A percentile compares a stretch with the other conserved stretches of the same genome.
Conservation (phyloP, 306 rosid genomes). For the Astragalus membranaceus region DNA sequence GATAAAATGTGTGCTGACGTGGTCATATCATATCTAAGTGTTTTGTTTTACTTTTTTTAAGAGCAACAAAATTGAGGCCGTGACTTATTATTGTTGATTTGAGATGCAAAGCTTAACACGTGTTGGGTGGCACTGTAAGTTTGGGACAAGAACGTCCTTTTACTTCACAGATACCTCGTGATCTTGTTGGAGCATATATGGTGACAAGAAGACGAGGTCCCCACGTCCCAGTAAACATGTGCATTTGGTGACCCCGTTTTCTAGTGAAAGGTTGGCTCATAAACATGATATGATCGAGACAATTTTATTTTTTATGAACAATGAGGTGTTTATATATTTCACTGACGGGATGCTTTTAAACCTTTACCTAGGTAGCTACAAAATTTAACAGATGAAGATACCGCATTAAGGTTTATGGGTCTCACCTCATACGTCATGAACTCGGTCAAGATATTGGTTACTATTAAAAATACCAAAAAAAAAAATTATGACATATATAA, state of each 20-base stretch:
- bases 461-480: too few relatives aligned
- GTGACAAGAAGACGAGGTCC: background rate
- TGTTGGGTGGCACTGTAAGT: background rate
- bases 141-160: background rate
- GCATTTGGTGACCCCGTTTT: background rate
- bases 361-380: too few relatives aligned
- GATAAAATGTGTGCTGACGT: background rate
- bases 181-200: background rate
- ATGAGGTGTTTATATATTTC: background rate
- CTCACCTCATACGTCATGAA: too few relatives aligned
- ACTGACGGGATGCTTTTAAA: background rate
- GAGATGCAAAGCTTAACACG: background rate
- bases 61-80: too few relatives aligned
- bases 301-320: background rate
- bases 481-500: too few relatives aligned
- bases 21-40: background rate
- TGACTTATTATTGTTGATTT: too few relatives aligned
- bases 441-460: too few relatives aligned
- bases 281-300: background rate
- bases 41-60: background rate
- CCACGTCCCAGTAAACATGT: background rate
- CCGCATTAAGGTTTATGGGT: too few relatives aligned
- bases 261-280: background rate
- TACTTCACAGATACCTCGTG: background rate
- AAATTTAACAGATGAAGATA: too few relatives aligned